A percentile compares a stretch with the other conserved stretches of the same genome.
Evolutionary conservation across 2,329 filamentous ascomycete species (phyloP).

Genomic region (Xenosphaeropsis pyriputrescens): DNA sequence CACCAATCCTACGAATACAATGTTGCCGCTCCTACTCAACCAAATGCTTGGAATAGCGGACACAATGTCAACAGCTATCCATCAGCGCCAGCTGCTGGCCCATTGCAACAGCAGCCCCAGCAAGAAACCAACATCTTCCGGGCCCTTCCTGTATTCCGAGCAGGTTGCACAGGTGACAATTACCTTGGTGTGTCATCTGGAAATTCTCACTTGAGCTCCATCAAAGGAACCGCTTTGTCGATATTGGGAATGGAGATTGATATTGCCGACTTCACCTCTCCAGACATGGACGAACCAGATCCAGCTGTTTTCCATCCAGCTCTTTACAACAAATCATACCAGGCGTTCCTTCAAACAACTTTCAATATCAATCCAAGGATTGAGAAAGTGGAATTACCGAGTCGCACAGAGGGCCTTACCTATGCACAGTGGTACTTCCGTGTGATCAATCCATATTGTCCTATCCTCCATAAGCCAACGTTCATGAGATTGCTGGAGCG

Average conservation of each 20-base stretch:
- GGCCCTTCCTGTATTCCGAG: constrained; percentile 10
- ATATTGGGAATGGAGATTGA: constrained; percentile 72
- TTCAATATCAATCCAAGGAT: constrained; percentile 44
- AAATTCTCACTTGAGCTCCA: constrained; percentile 52
- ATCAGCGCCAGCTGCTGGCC: not conserved
- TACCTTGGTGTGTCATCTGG: constrained; percentile 48
- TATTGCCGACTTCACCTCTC: constrained; percentile 54
- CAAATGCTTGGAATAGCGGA: not conserved
- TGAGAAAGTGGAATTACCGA: constrained; percentile 43
- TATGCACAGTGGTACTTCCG: constrained; percentile 67
- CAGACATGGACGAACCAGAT: constrained; percentile 47
- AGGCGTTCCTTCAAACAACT: constrained; percentile 51
- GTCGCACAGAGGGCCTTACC: constrained; percentile 46
- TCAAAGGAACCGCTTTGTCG: constrained; percentile 62
- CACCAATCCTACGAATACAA: constrained; percentile 10
- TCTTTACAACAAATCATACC: constrained; percentile 57
- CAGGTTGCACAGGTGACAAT: constrained; percentile 35
- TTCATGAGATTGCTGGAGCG: constrained; percentile 52
- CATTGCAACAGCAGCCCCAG: constrained; percentile 2
- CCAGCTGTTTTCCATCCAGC: constrained; percentile 25
- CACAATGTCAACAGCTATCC: constrained; percentile 5
- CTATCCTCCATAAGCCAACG: constrained; percentile 62
- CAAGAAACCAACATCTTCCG: constrained; percentile 12
- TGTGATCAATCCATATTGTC: constrained; percentile 56
- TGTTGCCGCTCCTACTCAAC: constrained; percentile 3